Percentiles rank a stretch among this genome's conserved stretches.
Conservation (phyloP, 2,329 filamentous ascomycete genomes). For the Microdochium trichocladiopsis region DNA sequence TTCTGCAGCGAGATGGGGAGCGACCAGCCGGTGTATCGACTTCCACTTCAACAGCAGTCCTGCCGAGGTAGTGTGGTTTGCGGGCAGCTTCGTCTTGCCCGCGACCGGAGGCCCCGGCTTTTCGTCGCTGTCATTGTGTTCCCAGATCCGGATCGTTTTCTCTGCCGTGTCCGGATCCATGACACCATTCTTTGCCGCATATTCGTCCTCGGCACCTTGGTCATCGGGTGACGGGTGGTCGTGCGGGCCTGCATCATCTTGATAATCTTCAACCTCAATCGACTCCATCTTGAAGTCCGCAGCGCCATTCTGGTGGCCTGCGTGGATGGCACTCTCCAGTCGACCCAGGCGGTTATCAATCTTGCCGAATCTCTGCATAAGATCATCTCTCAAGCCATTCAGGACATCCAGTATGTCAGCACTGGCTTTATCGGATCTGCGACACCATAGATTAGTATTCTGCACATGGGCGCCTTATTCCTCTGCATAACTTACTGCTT, state of each 20-base stretch:
- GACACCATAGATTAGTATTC: too few species aligned
- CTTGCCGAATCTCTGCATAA: slow-evolving; percentile 28
- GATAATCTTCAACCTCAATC: slow-evolving; percentile 21
- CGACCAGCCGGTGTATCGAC: slow-evolving; percentile 59
- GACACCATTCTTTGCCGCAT: slow-evolving; percentile 1
- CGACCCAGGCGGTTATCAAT: slow-evolving; percentile 28
- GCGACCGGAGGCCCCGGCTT: slow-evolving; percentile 45
- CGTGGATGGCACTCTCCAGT: slow-evolving; percentile 26
- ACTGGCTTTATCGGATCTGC: slow-evolving; percentile 51
- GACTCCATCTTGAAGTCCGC: slow-evolving; percentile 18
- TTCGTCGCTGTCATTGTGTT: slow-evolving; percentile 40
- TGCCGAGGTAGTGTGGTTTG: slow-evolving; percentile 85
- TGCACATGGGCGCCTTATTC: too few species aligned
- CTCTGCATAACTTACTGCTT: slow-evolving; percentile 93
- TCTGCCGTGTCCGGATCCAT: slow-evolving; percentile 21
- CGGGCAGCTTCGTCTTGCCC: slow-evolving; percentile 65
- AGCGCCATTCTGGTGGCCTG: slow-evolving; percentile 12
- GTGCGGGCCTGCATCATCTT: slow-evolving; percentile 6
- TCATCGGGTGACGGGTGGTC: neutral
- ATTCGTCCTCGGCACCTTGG: neutral
- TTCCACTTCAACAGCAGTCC: slow-evolving; percentile 72
- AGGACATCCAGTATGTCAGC: slow-evolving; percentile 55
- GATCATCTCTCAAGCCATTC: slow-evolving; percentile 19
- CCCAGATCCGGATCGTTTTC: slow-evolving; percentile 23
- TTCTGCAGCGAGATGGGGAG: slow-evolving; percentile 35